A percentile compares a stretch with the other conserved stretches of the same genome.
Evolutionary conservation across 768 basidiomycete genomes (phyloP).

Genomic region (Trichaptum fuscoviolaceum): DNA sequence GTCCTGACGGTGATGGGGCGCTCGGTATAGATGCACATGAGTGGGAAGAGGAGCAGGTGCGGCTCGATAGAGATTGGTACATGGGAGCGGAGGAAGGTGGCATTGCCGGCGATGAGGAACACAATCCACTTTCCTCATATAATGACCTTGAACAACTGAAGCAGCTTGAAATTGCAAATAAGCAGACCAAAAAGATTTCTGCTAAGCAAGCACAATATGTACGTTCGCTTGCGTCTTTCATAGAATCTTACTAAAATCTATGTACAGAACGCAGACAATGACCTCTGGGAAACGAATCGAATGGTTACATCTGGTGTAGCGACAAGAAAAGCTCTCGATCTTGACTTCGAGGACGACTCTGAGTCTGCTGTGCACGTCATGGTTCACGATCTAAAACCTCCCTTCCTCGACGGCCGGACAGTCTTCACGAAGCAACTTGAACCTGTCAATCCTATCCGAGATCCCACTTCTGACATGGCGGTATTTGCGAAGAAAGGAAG

Average conservation of each 20-base stretch:
- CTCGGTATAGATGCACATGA: conserved; percentile 72
- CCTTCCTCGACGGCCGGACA: conserved; percentile 94
- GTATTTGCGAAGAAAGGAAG: conserved; percentile 97
- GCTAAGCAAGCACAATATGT: conserved; percentile 97
- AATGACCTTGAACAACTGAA: conserved; percentile 74
- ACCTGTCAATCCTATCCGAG: conserved; percentile 94
- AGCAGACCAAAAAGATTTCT: conserved; percentile 84
- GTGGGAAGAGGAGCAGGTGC: conserved; percentile 97
- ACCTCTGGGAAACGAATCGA: conserved; percentile 97
- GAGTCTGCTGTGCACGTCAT: conserved; percentile 97
- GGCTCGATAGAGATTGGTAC: conserved; percentile 95
- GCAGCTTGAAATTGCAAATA: conserved; percentile 69
- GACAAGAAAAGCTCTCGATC: conserved; percentile 78
- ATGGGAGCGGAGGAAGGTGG: conserved; percentile 84
- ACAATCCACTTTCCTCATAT: conserved; percentile 90
- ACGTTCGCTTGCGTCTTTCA: conserved; percentile 24
- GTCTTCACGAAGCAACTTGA: conserved; percentile 97
- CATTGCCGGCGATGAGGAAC: conserved; percentile 83
- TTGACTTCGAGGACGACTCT: conserved; percentile 95
- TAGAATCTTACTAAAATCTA: conserved; percentile 16
- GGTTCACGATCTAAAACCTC: conserved; percentile 95
- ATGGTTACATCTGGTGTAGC: conserved; percentile 96
- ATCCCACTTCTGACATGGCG: conserved; percentile 92
- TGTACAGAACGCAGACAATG: conserved; percentile 89
- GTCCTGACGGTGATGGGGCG: conserved; percentile 62